Conservation (phyloP, 1,284 basidiomycete species). For the Fomes fomentarius region DNA sequence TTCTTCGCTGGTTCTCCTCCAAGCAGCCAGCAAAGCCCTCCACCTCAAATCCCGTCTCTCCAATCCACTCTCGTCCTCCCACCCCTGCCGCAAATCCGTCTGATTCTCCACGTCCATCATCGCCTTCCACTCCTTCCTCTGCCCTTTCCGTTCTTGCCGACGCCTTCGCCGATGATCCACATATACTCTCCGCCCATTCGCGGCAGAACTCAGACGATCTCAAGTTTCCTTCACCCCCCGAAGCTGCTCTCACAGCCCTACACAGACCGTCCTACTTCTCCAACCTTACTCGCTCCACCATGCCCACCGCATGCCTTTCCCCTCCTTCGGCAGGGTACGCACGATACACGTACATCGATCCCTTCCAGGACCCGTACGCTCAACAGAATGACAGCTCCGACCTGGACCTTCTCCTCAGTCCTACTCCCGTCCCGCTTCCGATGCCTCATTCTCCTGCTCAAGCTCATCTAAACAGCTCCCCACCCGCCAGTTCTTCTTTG, state of each 20-base stretch:
- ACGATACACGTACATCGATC: constrained; percentile 29
- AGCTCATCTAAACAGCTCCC: constrained; percentile 29
- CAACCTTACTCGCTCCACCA: constrained; percentile 60
- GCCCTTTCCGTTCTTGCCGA: constrained; percentile 37
- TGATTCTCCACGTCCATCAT: constrained; percentile 24
- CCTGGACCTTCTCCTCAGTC: constrained; percentile 34
- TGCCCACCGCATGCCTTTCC: constrained; percentile 65
- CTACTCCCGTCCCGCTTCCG: constrained; percentile 31
- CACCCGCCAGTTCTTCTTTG: constrained; percentile 50
- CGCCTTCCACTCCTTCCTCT: constrained; percentile 33
- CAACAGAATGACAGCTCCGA: constrained; percentile 25
- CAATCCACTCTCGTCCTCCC: constrained; percentile 29
- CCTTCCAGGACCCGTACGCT: constrained; percentile 35
- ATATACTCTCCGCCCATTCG: constrained; percentile 27
- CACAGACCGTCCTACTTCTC: constrained; percentile 56
- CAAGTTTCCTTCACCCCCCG: constrained; percentile 42
- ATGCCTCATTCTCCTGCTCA: constrained; percentile 34
- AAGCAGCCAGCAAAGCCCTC: constrained; percentile 25
- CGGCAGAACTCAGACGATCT: constrained; percentile 16
- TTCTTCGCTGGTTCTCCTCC: constrained; percentile 54
- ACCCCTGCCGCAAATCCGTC: constrained; percentile 23
- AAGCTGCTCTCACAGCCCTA: constrained; percentile 45
- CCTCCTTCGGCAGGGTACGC: constrained; percentile 24
- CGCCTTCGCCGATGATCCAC: constrained; percentile 46
- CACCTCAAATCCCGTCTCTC: constrained; percentile 27